Conservation (phyloP, 345 rosid genomes). For the Kernera saxatilis region DNA sequence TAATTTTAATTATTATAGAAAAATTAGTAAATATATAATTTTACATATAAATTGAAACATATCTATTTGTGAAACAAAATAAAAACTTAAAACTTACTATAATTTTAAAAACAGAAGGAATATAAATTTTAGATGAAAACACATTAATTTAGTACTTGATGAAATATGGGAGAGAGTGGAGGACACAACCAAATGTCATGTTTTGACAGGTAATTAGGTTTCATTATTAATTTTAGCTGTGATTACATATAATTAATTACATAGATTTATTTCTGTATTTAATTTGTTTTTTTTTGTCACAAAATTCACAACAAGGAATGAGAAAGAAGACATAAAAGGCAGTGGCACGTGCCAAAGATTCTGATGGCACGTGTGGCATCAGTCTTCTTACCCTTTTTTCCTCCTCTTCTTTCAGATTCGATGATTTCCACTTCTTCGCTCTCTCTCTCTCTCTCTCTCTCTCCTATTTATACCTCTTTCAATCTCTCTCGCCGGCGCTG, state of each 20-base stretch:
- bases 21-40: no score
- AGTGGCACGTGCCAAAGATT: conserved; percentile 35
- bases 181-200: conserved; percentile 17
- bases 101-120: background rate
- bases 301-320: background rate
- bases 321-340: background rate
- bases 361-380: conserved; percentile 29
- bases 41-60: no score
- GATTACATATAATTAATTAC: background rate
- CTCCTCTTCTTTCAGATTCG: conserved; percentile 27
- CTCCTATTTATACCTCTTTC: conserved; percentile 15
- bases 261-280: background rate
- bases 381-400: conserved; percentile 12
- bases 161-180: conserved; percentile 2
- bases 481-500: conserved; percentile 40
- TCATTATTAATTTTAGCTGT: background rate
- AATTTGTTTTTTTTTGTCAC: background rate
- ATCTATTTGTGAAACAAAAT: no score
- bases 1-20: no score
- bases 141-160: background rate
- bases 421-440: conserved; percentile 28
- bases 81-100: background rate
- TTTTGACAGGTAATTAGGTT: conserved; percentile 10
- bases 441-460: conserved; percentile 8
- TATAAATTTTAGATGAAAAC: background rate